These are phyloP conservation scores for Lachancea nothofagi DNA, from an alignment of 805 yeast species.

Conservation along the genomic window DNA sequence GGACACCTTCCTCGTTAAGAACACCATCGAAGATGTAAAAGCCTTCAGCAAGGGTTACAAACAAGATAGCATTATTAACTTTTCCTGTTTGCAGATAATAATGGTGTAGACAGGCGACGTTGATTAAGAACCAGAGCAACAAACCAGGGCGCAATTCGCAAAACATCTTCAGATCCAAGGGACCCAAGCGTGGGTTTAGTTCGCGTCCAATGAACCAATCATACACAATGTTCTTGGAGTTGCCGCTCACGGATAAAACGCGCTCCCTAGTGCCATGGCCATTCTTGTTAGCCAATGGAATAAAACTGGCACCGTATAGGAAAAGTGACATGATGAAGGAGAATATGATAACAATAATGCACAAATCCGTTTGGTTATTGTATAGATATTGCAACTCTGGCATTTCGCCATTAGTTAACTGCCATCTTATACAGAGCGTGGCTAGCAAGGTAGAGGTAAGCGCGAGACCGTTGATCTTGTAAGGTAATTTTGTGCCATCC, in stretches of 20 bases:
- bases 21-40: slow-evolving; percentile 90
- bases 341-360: slow-evolving; percentile 56
- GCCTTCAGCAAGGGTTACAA: slow-evolving; percentile 66
- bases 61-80: slow-evolving; percentile 63
- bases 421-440: slow-evolving; percentile 48
- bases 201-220: slow-evolving; percentile 98
- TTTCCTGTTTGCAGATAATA: slow-evolving; percentile 60
- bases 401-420: slow-evolving; percentile 45
- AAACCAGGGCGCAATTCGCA: slow-evolving; percentile 95
- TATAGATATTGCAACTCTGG: slow-evolving; percentile 81
- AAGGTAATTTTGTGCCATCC: slow-evolving; percentile 64
- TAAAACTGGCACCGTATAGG: slow-evolving; percentile 63
- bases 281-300: slow-evolving; percentile 48
- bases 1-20: slow-evolving; percentile 78
- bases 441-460: slow-evolving; percentile 40
- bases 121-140: slow-evolving; percentile 75
- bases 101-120: slow-evolving; percentile 73
- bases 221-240: slow-evolving; percentile 65
- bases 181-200: slow-evolving; percentile 82
- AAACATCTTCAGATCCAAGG: slow-evolving; percentile 82
- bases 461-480: slow-evolving; percentile 76
- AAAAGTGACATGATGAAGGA: slow-evolving; percentile 57
- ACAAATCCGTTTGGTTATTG: slow-evolving; percentile 59
- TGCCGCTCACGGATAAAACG: slow-evolving; percentile 81
- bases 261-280: slow-evolving; percentile 55